These are phyloP conservation scores for Camelina sativa DNA, from an alignment of 345 rosid genomes.

Conservation along the genomic window DNA sequence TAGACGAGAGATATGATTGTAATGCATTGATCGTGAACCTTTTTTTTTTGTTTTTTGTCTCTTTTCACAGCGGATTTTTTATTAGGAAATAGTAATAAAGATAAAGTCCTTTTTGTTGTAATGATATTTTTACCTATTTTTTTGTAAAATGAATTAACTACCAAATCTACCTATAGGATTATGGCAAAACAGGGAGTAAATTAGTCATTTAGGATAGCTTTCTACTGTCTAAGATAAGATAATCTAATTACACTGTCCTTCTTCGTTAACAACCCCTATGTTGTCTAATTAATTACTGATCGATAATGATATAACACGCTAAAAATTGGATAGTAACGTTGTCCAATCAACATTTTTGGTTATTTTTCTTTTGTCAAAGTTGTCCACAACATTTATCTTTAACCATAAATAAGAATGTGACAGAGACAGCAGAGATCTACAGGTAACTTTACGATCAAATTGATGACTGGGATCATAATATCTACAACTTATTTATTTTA, in stretches of 20 bases:
- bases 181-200: constrained; percentile 12
- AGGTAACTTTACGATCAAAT: constrained; percentile 4
- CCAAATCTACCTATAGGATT: neutral
- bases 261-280: neutral
- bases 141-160: no score
- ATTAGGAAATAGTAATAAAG: neutral
- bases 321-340: constrained; percentile 8
- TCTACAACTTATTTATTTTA: neutral
- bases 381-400: constrained; percentile 17
- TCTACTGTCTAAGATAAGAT: neutral
- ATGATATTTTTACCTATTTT: constrained; percentile 6
- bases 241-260: neutral
- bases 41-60: neutral
- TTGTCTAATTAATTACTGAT: neutral
- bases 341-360: constrained; percentile 10
- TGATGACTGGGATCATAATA: constrained; percentile 1
- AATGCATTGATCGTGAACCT: constrained; percentile 4
- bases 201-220: neutral
- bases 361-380: neutral
- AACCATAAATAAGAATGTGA: neutral
- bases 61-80: neutral
- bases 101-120: neutral
- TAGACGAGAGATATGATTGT: neutral
- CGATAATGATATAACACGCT: neutral
- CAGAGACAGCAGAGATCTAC: neutral